Evolutionary conservation across 2,329 filamentous ascomycete species (phyloP).

Genomic region (Tolypocladium paradoxum): DNA sequence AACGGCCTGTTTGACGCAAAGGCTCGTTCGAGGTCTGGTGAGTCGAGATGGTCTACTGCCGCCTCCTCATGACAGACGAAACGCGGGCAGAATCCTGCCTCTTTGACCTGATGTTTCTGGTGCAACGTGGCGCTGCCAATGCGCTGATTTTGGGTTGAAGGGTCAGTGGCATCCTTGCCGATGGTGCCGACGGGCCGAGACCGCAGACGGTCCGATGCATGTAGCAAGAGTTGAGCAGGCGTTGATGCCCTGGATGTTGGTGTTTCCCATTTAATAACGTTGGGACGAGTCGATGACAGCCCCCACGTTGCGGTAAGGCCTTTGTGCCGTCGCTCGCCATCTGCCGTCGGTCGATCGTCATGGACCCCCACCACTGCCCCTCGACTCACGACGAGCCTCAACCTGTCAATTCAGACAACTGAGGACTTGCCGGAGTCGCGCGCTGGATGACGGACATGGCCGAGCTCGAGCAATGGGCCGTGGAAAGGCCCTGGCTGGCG

Average conservation of each 20-base stretch:
- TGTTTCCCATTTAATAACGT: background rate
- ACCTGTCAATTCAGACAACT: background rate
- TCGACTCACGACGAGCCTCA: background rate
- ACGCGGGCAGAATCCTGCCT: background rate
- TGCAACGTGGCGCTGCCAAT: background rate
- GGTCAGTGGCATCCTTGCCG: background rate
- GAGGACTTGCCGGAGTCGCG: background rate
- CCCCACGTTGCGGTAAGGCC: background rate
- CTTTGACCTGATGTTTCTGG: background rate
- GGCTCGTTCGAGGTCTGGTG: background rate
- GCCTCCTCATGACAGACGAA: background rate
- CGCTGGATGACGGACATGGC: background rate
- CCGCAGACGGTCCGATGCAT: background rate
- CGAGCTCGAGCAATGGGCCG: conserved; percentile 34
- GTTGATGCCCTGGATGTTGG: background rate
- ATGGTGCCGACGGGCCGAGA: background rate
- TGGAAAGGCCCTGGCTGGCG: conserved; percentile 43
- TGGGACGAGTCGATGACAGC: background rate
- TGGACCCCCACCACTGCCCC: background rate
- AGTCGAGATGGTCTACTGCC: background rate
- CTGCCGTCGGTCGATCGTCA: background rate
- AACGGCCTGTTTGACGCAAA: background rate
- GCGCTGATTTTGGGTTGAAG: background rate
- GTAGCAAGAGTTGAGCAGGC: background rate
- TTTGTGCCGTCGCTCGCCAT: background rate